Base-by-base conservation (phyloP, 2,329 filamentous ascomycete species). In the Achaetomium macrosporum region DNA sequence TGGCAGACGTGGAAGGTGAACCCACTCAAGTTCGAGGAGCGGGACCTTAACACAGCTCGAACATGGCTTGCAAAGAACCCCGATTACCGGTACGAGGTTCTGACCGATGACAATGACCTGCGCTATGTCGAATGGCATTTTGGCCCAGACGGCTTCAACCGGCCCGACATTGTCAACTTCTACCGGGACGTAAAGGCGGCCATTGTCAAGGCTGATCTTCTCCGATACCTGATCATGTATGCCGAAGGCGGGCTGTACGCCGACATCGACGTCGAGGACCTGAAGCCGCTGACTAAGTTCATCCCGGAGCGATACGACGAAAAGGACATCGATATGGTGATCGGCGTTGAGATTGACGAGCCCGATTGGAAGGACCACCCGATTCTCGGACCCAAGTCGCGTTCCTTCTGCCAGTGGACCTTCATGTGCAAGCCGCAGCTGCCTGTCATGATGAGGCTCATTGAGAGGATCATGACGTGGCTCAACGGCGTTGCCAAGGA, bases 1-100 rank as follows among this genome's bases (percentile, higher is more conserved):
- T 89, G 85, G 85, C 85, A 89, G 67, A 85, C 82, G 0, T 89
- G 85, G 85, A 89, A 88, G 66, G 78, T 84, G 29, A 78, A 84
- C 56, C 82, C 85, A 2, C 71, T 87, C 33, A 73, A 74, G 2
- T 87, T 88, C 62, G 84, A 86, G 57, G 76, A 82, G 61, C 75
- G 80, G 48, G 83, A 88, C 61, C 71, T 78, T 31, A 69, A 74
- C 20, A 74, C 74, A 0, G 84, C 85, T 10, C 76, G 76, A 59
- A 83, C 83, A 1, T 89, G 85, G 85, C 73, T 79, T 0, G 67
- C 70, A 19, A 85, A 82, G 68, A 88, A 88, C 60, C 84, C 83
- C 0, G 74, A 73, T 3, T 81, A 83, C 65, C 73, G 84, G 57
- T 87, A 87, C 61, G 83, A 87, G 63, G 83, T 87, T 12, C 66